These are phyloP conservation scores for Aaosphaeria arxii DNA, from an alignment of 2,329 filamentous ascomycete species.

Conservation along the genomic window DNA sequence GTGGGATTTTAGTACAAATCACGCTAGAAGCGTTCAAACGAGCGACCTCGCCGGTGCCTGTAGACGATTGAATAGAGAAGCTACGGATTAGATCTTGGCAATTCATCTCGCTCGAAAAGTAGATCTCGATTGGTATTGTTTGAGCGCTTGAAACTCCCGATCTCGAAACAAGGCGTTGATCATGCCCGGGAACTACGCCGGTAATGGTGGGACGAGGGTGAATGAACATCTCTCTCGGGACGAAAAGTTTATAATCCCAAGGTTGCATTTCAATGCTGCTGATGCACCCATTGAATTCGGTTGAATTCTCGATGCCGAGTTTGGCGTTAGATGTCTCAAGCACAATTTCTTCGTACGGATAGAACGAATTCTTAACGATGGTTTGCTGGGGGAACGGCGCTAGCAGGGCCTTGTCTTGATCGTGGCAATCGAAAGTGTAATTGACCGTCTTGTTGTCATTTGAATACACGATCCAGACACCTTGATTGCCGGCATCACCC, in stretches of 20 bases:
- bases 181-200: constrained; percentile 60
- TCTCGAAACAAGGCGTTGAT: constrained; percentile 53
- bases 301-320: constrained; percentile 27
- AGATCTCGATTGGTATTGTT: constrained; percentile 50
- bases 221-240: constrained; percentile 51
- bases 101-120: constrained; percentile 61
- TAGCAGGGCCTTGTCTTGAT: constrained; percentile 49
- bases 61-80: constrained; percentile 54
- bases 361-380: constrained; percentile 62
- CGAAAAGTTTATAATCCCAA: constrained; percentile 61
- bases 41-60: constrained; percentile 44
- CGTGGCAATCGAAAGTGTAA: constrained; percentile 59
- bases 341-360: constrained; percentile 56
- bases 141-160: constrained; percentile 41
- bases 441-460: constrained; percentile 49
- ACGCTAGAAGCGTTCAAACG: constrained; percentile 45
- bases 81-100: constrained; percentile 53
- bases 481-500: constrained; percentile 42
- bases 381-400: constrained; percentile 54
- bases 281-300: constrained; percentile 56
- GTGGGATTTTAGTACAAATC: constrained; percentile 41
- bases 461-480: constrained; percentile 53
- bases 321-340: constrained; percentile 47
- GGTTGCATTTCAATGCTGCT: constrained; percentile 50
- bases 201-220: constrained; percentile 58